Evolutionary conservation across 139 green algal genomes (phyloP).

Genomic region (Raphidocelis subcapitata): DNA sequence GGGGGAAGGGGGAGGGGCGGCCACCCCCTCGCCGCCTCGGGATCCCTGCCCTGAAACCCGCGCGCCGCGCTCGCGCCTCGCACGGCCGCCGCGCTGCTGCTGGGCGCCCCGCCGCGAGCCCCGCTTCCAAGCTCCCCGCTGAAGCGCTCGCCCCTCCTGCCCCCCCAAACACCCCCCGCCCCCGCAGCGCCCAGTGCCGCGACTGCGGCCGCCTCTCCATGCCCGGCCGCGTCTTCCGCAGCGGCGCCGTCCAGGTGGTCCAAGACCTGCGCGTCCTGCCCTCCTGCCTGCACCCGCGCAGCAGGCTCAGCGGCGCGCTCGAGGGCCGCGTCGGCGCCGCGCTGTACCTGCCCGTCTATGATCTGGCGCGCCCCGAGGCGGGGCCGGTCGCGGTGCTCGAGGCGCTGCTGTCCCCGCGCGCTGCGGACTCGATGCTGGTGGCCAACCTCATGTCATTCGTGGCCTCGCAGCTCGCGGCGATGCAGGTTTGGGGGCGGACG

Average conservation of each 20-base stretch:
- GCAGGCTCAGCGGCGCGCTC: slow-evolving; percentile 26
- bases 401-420: slow-evolving; percentile 34
- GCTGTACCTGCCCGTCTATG: slow-evolving; percentile 50
- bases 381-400: slow-evolving; percentile 46
- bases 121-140: background rate
- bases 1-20: background rate
- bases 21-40: no score
- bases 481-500: slow-evolving; percentile 15
- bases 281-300: slow-evolving; percentile 38
- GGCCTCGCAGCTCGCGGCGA: slow-evolving; percentile 19
- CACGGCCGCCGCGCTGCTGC: no score
- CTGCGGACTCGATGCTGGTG: slow-evolving; percentile 39
- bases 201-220: slow-evolving; percentile 41
- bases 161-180: no score
- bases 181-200: slow-evolving; percentile 31
- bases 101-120: background rate
- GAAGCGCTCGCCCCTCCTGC: background rate
- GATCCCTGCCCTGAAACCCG: background rate
- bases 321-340: slow-evolving; percentile 36
- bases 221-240: slow-evolving; percentile 40
- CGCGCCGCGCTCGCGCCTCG: background rate
- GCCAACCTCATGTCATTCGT: slow-evolving; percentile 45
- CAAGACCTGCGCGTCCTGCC: slow-evolving; percentile 49
- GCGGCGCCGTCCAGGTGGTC: slow-evolving; percentile 46
- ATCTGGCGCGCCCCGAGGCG: slow-evolving; percentile 11